Percentiles rank a stretch among this genome's conserved stretches.
Conservation (phyloP, 495 filamentous ascomycete genomes). For the Penicillium psychrofluorescens region DNA sequence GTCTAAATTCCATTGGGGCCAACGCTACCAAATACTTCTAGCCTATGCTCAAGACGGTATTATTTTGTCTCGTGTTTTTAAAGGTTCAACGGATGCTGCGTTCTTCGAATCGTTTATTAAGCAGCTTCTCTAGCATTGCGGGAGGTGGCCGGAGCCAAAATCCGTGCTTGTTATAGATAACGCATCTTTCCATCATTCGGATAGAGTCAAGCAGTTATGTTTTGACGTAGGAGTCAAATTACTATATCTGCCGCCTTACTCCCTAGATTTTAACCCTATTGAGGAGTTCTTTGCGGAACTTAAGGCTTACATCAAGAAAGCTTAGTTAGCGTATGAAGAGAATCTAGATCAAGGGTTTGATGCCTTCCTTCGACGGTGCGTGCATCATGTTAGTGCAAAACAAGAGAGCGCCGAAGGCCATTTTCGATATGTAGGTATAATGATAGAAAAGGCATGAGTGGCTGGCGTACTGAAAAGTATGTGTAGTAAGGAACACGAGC, state of each 20-base stretch:
- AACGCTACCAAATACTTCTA: conserved; percentile 30
- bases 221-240: conserved; percentile 24
- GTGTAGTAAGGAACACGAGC: no score
- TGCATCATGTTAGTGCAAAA: conserved; percentile 16
- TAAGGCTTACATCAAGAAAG: conserved; percentile 12
- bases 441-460: no score
- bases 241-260: conserved; percentile 20
- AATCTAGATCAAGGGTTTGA: conserved; percentile 29
- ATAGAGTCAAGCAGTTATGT: conserved; percentile 24
- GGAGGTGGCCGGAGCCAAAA: conserved; percentile 29
- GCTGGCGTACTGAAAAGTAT: no score
- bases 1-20: conserved; percentile 18
- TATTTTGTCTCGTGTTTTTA: conserved; percentile 24
- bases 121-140: conserved; percentile 28
- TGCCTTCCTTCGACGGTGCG: conserved; percentile 21
- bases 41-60: conserved; percentile 35
- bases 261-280: conserved; percentile 22
- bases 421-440: conserved; percentile 17
- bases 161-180: conserved; percentile 41
- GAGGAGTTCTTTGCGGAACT: conserved; percentile 24
- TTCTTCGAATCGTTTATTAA: conserved; percentile 37
- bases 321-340: conserved; percentile 17
- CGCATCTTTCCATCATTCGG: conserved; percentile 27
- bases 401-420: conserved; percentile 16
- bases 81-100: conserved; percentile 28